Evolutionary conservation across 2,329 filamentous ascomycete genomes (phyloP), one percentile per base, ranked within the genome.

Genomic region (Lasiodiplodia hormozganensis): DNA sequence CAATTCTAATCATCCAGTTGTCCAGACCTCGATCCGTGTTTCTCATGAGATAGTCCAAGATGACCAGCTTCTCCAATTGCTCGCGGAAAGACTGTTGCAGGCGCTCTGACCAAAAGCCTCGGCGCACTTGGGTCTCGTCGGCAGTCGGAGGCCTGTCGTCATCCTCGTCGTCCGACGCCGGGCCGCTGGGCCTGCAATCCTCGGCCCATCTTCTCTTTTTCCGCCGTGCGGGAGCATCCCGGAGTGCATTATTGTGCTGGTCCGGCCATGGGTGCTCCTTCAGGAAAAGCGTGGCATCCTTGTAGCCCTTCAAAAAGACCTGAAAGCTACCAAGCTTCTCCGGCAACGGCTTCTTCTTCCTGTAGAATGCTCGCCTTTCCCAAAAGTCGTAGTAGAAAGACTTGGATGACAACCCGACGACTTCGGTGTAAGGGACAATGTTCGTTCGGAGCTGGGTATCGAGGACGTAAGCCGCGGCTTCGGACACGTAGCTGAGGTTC

Each of bases 1-100:
- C 94, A 38, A 99, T 92, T 79, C 93, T 96, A 77, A 99, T 94
- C 96, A 99, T 99, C 96, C 96, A 99, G 75, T 99, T 99, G 78
- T 99, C 96, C 68, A 97, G 84, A 1, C 96, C 96, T 81, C 96
- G 88, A 78, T 99, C 96, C 1, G 96, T 99, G 77, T 99, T 99
- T 69, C 96, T 89, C 96, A 99, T 99, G 71, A 99, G 97, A 78
- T 99, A 99, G 81, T 99, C 96, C 72, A 99, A 81, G 75, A 99
- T 97, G 25, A 99, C 96, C 8, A 99, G 85, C 80, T 97, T 98
- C 82, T 99, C 96, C 58, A 99, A 85, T 81, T 98, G 92, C 79
- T 99, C 96, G 47, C 96, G 86, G 77, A 99, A 97, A 0, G 93
- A 92, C 78, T 97, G 93, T 77, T 98, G 96, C 56, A 99, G 81